Base-by-base conservation (phyloP, 2,329 filamentous ascomycete species). In the Diaporthe humulicola region DNA sequence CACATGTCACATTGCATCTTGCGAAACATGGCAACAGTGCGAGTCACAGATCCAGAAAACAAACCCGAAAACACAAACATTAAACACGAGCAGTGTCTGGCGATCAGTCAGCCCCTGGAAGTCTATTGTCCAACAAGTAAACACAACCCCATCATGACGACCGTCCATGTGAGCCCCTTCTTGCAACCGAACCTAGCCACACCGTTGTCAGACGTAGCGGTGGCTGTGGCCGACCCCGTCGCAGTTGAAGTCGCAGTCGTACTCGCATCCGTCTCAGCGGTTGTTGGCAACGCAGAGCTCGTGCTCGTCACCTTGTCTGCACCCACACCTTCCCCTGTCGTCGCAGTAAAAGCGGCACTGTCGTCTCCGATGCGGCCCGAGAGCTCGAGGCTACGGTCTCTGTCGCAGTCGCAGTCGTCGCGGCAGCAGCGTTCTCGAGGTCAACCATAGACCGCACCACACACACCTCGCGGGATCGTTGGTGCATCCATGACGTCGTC, bases 401-500 rank as follows among this genome's bases (percentile, higher is more conserved):
- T 10, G 66, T 70, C 45, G 45, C 42, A 14, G 66, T 70, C 45
- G 45, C 42, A 40, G 48, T 42, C 42, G 66, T 40, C 30, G 28
- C 38, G 19, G 66, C 48, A 22, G n/a, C 30, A 17, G 22, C 33
- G 15, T 64, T 25, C 6, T 64, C 36, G 38, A 58, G 45, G 52
- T 28, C 56, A n/a, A 66, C 48, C 71, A 52, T 69, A 36, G 42
- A 66, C n/a, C 57, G 57, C 30, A 69, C 42, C 70, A n/a, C n/a
- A n/a, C n/a, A n/a, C 69, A 78, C 45, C 74, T 56, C 50, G 79
- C 78, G 19, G 76, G 76, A n/a, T 78, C 76, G n/a, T 78, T 54
- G 78, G 73, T 85, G 84, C 22, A 79, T 79, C 52, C n/a, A 17
- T 56, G 4, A 81, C 79, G 5, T 77, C 78, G n/a, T 83, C 77